Conservation (phyloP, 495 filamentous ascomycete genomes). For the Chaetomidium leptoderma region DNA sequence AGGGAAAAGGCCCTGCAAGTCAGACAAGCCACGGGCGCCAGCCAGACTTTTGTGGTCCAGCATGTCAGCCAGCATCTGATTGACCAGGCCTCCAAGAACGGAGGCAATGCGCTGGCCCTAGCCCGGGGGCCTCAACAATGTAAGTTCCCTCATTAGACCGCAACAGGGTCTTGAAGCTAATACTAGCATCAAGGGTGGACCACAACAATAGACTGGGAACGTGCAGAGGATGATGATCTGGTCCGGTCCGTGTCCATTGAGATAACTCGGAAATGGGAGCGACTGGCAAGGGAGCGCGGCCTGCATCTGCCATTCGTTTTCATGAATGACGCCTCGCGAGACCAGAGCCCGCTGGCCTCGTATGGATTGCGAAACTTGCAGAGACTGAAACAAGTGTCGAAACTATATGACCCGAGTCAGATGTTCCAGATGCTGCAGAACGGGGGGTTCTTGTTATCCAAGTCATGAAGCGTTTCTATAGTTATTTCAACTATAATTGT, state of each 20-base stretch:
- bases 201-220: conserved; percentile 22
- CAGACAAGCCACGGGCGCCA: conserved; percentile 22
- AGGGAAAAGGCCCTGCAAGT: conserved; percentile 17
- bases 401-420: not conserved
- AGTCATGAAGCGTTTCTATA: not conserved
- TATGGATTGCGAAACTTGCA: not conserved
- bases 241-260: not conserved
- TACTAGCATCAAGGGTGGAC: conserved; percentile 21
- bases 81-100: conserved; percentile 10
- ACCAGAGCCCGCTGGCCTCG: conserved; percentile 4
- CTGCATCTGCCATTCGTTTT: conserved; percentile 11
- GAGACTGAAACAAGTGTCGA: not conserved
- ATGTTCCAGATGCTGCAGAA: conserved; percentile 2
- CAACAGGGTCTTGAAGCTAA: not conserved
- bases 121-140: not conserved
- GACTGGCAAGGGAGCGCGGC: not conserved
- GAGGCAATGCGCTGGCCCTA: conserved; percentile 22
- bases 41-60: conserved; percentile 31
- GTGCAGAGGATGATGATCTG: conserved; percentile 12
- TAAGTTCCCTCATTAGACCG: not conserved
- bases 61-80: conserved; percentile 19
- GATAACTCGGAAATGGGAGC: conserved; percentile 3
- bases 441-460: not conserved
- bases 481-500: no score
- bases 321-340: conserved; percentile 25